Evolutionary conservation across 495 filamentous ascomycete genomes (phyloP).

Genomic region (Talaromyces borbonicus): DNA sequence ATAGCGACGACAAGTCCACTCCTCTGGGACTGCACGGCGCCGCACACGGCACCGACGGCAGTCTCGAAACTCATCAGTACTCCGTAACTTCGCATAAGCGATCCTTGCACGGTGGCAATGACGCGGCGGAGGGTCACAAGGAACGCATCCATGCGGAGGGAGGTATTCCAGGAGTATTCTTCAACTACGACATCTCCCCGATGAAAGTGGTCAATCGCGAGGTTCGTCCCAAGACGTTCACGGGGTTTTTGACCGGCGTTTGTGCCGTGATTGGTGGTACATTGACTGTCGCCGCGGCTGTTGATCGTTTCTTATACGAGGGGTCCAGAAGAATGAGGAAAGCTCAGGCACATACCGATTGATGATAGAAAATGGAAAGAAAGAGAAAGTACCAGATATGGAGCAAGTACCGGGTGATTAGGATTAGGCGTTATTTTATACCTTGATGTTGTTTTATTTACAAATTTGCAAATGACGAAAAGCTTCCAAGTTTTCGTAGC

Average conservation of each 20-base stretch:
- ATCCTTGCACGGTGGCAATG: conserved; percentile 70
- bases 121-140: conserved; percentile 74
- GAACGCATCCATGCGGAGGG: conserved; percentile 79
- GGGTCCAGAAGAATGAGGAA: conserved; percentile 77
- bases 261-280: conserved; percentile 94
- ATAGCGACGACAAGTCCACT: conserved; percentile 41
- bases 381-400: too few species aligned
- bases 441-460: too few species aligned
- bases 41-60: conserved; percentile 55
- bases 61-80: conserved; percentile 96
- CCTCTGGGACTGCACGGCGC: conserved; percentile 53
- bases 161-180: conserved; percentile 96
- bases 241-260: conserved; percentile 83
- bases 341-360: conserved; percentile 12
- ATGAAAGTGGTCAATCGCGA: conserved; percentile 99
- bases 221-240: conserved; percentile 74
- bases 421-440: too few species aligned
- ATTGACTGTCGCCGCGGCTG: conserved; percentile 85
- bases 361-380: background rate
- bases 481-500: too few species aligned
- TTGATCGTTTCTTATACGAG: conserved; percentile 89
- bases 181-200: conserved; percentile 97
- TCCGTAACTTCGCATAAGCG: conserved; percentile 92
- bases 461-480: too few species aligned
- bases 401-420: too few species aligned